phyloP scores from a whole-genome alignment of 768 basidiomycete species.

The Paxillus involutus region DNA sequence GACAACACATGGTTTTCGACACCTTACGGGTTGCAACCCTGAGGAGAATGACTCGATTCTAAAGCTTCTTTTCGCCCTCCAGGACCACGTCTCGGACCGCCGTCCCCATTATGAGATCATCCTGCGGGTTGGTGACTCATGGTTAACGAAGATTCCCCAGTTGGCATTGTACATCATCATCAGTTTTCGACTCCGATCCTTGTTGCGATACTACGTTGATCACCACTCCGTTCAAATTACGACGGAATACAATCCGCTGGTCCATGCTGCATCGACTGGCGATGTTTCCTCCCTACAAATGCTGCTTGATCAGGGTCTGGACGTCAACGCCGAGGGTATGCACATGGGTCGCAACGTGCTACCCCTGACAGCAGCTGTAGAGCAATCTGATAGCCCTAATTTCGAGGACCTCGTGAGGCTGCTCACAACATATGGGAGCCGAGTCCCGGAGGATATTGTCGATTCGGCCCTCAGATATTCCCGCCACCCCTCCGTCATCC shows the following conservation, averaged over 20 bases:
- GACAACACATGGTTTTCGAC: neutral
- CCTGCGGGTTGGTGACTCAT: neutral
- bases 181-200: neutral
- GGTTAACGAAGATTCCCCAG: neutral
- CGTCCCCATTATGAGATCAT: neutral
- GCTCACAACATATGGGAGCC: neutral
- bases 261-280: neutral
- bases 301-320: constrained; percentile 7
- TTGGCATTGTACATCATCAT: neutral
- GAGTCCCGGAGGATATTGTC: neutral
- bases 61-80: neutral
- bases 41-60: neutral
- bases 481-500: neutral
- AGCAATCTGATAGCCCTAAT: neutral
- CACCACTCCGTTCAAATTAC: neutral
- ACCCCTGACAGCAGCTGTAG: neutral
- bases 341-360: neutral
- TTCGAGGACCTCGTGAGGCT: neutral
- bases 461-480: neutral
- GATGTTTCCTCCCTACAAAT: neutral
- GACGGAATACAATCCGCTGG: neutral
- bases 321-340: neutral
- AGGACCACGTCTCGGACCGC: neutral
- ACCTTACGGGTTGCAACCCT: neutral
- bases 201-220: neutral